Base-by-base conservation (phyloP, 495 filamentous ascomycete genomes). In the Penicillium desertorum region DNA sequence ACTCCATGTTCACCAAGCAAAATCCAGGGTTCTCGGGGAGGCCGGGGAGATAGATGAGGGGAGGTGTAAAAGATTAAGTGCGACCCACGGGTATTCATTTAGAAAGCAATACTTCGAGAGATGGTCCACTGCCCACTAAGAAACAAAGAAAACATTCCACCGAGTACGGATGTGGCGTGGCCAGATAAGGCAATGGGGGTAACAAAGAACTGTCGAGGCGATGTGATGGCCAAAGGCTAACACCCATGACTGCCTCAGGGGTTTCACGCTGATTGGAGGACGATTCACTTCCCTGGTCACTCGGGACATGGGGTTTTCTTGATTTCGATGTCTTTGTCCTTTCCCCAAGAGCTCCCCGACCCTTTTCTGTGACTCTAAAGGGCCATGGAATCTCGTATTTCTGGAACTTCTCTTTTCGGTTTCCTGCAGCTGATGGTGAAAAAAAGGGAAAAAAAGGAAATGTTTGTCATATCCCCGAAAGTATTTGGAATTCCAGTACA, bases 71-170 rank as follows among this genome's bases (percentile, higher is more conserved):
- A 55, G 54, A 47, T 39, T 39, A 61, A 61, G 56, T 57, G 45
- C 58, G 53, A 54, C 59, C 39, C 52, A 62, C 50, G 62, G 58
- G 57, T 39, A 44, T 22, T 36, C 22, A 47, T 36, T 62, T 57
- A 62, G 54, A 58, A 53, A 53, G 32, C 16, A 45, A 25, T 39
- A 30, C 25, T 48, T 56, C 29, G 39, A 49, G 34, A 34, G 34
- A 23, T 11, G 29, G 4, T 30, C 50, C 32, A 52, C 27, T 30
- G 29, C 29, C 20, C 25, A 39, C 20, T 19, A 30, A n/a, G 48
- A 44, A 54, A 54, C 61, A 51, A 61, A 68, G 63, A 57, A 63
- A 65, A 48, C 10, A 34, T 42, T 42, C 41, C 41, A 34, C 37
- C 37, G 20, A 58, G 48, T 51, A 51, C 37, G 43, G 53, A 17